Conservation (phyloP, 2,329 filamentous ascomycete species). For the Raffaelea ambrosiae region DNA sequence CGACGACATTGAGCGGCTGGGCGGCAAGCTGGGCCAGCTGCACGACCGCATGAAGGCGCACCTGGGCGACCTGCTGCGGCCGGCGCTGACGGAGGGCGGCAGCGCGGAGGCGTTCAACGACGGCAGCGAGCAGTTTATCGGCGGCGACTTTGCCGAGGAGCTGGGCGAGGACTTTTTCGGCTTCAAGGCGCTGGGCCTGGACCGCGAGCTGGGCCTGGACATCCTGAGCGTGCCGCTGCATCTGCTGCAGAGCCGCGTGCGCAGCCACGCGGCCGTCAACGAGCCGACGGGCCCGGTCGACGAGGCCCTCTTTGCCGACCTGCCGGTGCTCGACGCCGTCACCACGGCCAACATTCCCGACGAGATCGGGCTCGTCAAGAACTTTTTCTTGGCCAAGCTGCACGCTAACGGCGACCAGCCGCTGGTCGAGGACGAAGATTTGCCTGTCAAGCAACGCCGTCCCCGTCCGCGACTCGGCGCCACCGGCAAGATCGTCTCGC, state of each 20-base stretch:
- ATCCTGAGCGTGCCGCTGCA: slow-evolving; percentile 88
- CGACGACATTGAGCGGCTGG: slow-evolving; percentile 85
- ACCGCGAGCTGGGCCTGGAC: slow-evolving; percentile 81
- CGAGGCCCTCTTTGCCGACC: slow-evolving; percentile 56
- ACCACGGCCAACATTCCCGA: slow-evolving; percentile 67
- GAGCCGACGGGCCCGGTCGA: slow-evolving; percentile 49
- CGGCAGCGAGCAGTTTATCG: slow-evolving; percentile 92
- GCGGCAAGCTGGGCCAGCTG: slow-evolving; percentile 68
- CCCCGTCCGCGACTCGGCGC: slow-evolving; percentile 56
- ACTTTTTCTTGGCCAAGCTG: slow-evolving; percentile 86
- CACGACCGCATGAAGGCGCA: slow-evolving; percentile 94
- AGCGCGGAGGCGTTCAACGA: slow-evolving; percentile 92
- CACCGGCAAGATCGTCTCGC: slow-evolving; percentile 79
- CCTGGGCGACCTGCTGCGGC: slow-evolving; percentile 84
- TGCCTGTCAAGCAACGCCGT: slow-evolving; percentile 84
- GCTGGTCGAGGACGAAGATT: slow-evolving; percentile 86
- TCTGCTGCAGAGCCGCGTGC: slow-evolving; percentile 83
- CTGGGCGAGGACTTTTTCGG: slow-evolving; percentile 98
- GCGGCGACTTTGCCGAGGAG: slow-evolving; percentile 94
- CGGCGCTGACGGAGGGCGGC: slow-evolving; percentile 72
- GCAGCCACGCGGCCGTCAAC: slow-evolving; percentile 75
- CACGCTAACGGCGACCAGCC: slow-evolving; percentile 75
- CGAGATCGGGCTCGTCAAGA: slow-evolving; percentile 80
- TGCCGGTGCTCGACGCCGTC: slow-evolving; percentile 66
- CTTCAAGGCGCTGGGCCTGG: slow-evolving; percentile 88